Evolutionary conservation across 2,329 filamentous ascomycete genomes (phyloP), one percentile per base, ranked within the genome.

Genomic region (Hypoxylon sp.): DNA sequence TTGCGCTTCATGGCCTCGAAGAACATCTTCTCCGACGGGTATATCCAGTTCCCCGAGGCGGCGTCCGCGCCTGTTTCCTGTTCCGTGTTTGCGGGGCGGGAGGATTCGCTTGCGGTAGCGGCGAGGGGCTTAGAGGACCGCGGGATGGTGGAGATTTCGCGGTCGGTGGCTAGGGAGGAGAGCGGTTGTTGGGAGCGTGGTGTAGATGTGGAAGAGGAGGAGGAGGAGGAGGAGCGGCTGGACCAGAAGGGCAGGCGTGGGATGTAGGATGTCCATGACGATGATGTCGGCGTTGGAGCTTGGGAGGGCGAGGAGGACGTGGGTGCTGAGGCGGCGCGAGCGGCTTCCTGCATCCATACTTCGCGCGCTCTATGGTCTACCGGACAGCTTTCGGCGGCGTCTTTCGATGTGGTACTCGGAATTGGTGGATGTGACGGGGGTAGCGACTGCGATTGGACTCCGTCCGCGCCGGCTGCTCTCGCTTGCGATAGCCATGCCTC

Each of bases 1-100:
- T 99, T 99, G 78, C 95, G 91, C 84, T 92, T 90, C 90, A 99
- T 95, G 48, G 96, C 96, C 52, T 97, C 93, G 83, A 98, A 98
- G 85, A 99, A 99, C 90, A 98, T 97, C 77, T 93, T 92, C 80
- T 98, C 95, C 0, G 92, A 96, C 0, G 96, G 96, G 81, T 99
- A 99, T 68, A 99, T 91, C 96, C 96, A 99, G 80, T 98, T 97
- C 0, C 95, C 95, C 0, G 88, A 88, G 39, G 83, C 78, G 55
- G 85, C 83, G 75, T 93, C 90, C 22, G 89, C 85, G 69, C 92
- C 91, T 0, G 91, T 92, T 78, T 97, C 94, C 69, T 87, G 82
- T 81, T 98, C 94, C 68, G 88, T 86, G 80, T 97, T 97, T 13
- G 92, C 76, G 0, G 80, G 70, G 1, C 13, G n/a, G 11, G 19